phyloP scores from a whole-genome alignment of 2,329 filamentous ascomycete species.

The Pseudopithomyces chartarum region DNA sequence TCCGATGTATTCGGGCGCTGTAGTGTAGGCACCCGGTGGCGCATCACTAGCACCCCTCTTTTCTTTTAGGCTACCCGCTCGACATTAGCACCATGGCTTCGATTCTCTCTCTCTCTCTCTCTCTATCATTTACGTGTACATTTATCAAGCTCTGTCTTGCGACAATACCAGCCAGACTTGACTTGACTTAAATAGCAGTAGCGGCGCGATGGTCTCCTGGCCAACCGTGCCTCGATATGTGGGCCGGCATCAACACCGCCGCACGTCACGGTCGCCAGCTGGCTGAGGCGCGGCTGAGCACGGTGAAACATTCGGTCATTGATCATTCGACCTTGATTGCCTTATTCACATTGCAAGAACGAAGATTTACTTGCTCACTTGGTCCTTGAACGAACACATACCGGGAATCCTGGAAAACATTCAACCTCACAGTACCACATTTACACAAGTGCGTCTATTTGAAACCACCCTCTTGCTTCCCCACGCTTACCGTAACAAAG shows the following conservation, averaged over 20 bases:
- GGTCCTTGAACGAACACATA: neutral
- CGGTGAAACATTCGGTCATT: conserved; percentile 10
- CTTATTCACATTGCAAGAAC: neutral
- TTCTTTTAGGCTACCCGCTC: no score
- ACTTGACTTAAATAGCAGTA: neutral
- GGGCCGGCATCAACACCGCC: conserved; percentile 17
- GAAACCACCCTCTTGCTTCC: neutral
- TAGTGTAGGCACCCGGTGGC: no score
- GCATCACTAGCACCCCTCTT: no score
- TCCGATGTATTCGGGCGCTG: no score
- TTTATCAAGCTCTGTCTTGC: neutral
- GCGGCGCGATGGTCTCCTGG: conserved; percentile 12
- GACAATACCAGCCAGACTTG: neutral
- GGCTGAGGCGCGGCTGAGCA: conserved; percentile 9
- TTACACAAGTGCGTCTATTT: neutral
- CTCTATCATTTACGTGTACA: neutral
- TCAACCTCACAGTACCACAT: neutral
- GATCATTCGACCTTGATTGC: conserved; percentile 4
- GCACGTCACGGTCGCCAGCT: conserved; percentile 13
- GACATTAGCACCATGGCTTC: no score
- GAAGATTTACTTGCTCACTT: neutral
- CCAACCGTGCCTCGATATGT: conserved; percentile 19
- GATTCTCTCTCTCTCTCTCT: no score
- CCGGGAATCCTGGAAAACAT: neutral
- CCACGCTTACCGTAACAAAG: neutral